Base-by-base conservation (phyloP, 306 rosid genomes). In the Nissolia schottii region DNA sequence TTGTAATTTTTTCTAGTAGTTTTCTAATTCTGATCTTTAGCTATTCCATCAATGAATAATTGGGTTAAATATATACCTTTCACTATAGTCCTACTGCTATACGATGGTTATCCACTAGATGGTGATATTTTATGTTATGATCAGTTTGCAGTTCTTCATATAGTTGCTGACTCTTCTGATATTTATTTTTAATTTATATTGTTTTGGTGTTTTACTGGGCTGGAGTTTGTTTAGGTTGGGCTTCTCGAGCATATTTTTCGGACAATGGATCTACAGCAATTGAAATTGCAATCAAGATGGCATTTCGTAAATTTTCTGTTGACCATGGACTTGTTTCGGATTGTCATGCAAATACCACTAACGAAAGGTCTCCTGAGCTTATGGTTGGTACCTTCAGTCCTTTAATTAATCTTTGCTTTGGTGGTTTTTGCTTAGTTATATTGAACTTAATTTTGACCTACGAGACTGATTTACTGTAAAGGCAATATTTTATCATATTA, bases 261-360 rank as follows among this genome's bases (percentile, higher is more conserved):
- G 98, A 94, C 83, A 89, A 91, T 75, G 97, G 96, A 85, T 94
- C 97, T 57, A 93, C 98, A 13, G 96, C 98, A 64, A 89, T 94
- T 79, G 97, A 94, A 85, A 91, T 94, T 82, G 98, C 98, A 63
- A 83, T 94, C 40, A 94, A 91, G 86, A 94, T 94, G 97, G 98
- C 98, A 16, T 91, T 94, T 87, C 97, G 96, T 76, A 94, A 87
- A 88, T 94, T 85, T 83, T 87, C 85, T 64, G 74, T 50, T 80
- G 94, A 89, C 64, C 90, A 82, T 65, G 92, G 87, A 67, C 79
- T 86, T 65, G 79, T 82, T 83, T 73, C 40, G 5, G 81, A 83
- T 75, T 41, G 63, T 79, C 64, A 6, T 11, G 72, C 76, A 70
- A 82, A 85, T 76, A 48, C 72, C 41, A 45, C 85, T 63, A 68